Evolutionary conservation across 805 yeast genomes (phyloP).

Genomic region (Candida anglica): DNA sequence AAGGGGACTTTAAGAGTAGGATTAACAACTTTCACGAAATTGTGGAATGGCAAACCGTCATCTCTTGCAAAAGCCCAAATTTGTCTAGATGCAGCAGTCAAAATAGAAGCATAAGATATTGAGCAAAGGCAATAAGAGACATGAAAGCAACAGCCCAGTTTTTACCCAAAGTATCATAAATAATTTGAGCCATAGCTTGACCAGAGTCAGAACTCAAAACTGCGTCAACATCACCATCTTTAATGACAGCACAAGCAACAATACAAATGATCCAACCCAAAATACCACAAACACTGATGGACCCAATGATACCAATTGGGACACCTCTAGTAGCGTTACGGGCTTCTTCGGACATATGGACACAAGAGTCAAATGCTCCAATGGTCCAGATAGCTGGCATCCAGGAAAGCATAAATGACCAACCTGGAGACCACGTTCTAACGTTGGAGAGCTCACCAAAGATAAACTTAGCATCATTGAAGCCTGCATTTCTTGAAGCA

Average conservation of each 20-base stretch:
- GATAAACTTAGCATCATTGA: slow-evolving; percentile 36
- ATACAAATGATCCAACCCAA: slow-evolving; percentile 21
- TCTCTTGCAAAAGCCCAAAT: too few relatives aligned
- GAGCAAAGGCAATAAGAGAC: slow-evolving; percentile 26
- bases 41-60: too few relatives aligned
- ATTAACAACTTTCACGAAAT: too few relatives aligned
- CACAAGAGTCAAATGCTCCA: slow-evolving; percentile 31
- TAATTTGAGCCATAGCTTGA: slow-evolving; percentile 27
- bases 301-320: slow-evolving; percentile 27
- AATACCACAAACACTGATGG: slow-evolving; percentile 22
- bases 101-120: slow-evolving; percentile 26
- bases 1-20: too few relatives aligned
- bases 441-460: slow-evolving; percentile 50
- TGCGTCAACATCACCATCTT: slow-evolving; percentile 17
- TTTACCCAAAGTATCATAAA: too few relatives aligned
- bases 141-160: too few relatives aligned
- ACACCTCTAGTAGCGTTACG: slow-evolving; percentile 20
- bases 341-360: slow-evolving; percentile 30
- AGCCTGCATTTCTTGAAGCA: slow-evolving; percentile 26
- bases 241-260: slow-evolving; percentile 19
- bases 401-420: slow-evolving; percentile 32
- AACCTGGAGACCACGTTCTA: slow-evolving; percentile 57
- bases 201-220: slow-evolving; percentile 19
- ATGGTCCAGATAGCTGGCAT: slow-evolving; percentile 31
- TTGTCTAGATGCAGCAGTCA: slow-evolving; percentile 23